Evolutionary conservation across 1,284 basidiomycete species (phyloP).

Genomic region (Microbotryum violaceum): DNA sequence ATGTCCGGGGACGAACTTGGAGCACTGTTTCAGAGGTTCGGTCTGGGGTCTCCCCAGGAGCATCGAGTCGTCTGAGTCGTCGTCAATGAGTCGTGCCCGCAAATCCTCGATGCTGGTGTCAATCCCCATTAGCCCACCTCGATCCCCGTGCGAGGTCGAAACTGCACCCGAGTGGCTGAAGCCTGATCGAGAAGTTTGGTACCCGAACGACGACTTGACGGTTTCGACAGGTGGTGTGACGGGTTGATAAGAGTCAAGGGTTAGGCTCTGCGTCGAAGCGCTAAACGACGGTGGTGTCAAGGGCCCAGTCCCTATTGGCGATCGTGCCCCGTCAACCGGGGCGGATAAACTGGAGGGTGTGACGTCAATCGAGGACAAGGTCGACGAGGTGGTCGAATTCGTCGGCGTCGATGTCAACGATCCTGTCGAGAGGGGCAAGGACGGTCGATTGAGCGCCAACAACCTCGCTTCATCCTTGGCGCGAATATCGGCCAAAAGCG

Average conservation of each 20-base stretch:
- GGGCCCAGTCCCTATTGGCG: not conserved
- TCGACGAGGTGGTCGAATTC: not conserved
- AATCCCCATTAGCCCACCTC: no score
- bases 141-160: slow-evolving; percentile 10
- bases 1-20: slow-evolving; percentile 17
- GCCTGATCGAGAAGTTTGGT: slow-evolving; percentile 15
- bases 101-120: no score
- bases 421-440: slow-evolving; percentile 3
- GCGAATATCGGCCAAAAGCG: slow-evolving; percentile 15
- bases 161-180: slow-evolving; percentile 7
- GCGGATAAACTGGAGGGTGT: not conserved
- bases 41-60: slow-evolving; percentile 1
- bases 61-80: not conserved
- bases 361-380: not conserved
- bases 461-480: slow-evolving; percentile 4
- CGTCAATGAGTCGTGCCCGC: not conserved
- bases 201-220: slow-evolving; percentile 24
- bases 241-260: not conserved
- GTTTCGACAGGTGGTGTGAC: not conserved
- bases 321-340: not conserved
- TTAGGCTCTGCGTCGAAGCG: not conserved
- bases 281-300: no score
- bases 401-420: slow-evolving; percentile 3
- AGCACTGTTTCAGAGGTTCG: slow-evolving; percentile 2
- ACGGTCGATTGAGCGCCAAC: not conserved